Evolutionary conservation across 2,329 filamentous ascomycete genomes (phyloP).

Genomic region (Trichoderma semiorbis): DNA sequence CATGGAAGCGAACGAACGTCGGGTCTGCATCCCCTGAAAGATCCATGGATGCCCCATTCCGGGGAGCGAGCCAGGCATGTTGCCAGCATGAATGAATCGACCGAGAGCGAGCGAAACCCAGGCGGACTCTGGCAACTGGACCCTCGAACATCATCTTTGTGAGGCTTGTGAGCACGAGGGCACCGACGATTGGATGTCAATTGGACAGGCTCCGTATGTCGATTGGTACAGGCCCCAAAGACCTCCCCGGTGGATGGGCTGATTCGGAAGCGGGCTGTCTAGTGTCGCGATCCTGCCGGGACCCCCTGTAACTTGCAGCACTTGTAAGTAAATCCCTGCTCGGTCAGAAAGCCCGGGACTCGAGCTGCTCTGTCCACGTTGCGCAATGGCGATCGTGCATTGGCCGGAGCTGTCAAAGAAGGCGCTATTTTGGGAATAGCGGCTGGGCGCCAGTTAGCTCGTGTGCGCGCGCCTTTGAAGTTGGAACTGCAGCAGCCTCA

Average conservation of each 20-base stretch:
- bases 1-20: not conserved
- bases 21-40: not conserved
- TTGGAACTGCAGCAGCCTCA: constrained; percentile 5
- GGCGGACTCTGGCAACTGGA: not conserved
- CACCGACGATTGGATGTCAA: not conserved
- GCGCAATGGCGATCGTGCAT: not conserved
- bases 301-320: not conserved
- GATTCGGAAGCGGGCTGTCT: constrained; percentile 12
- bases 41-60: not conserved
- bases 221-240: not conserved
- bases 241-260: not conserved
- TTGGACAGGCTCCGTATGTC: no score
- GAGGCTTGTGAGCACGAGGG: not conserved
- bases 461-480: not conserved
- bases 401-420: constrained; percentile 13
- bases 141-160: not conserved
- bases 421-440: not conserved
- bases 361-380: constrained; percentile 2
- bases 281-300: constrained; percentile 2
- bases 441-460: not conserved
- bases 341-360: not conserved
- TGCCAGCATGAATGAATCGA: not conserved
- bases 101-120: not conserved
- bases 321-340: not conserved
- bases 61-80: no score